phyloP scores from a whole-genome alignment of 2,329 filamentous ascomycete species.

The Pseudogymnoascus sp. region DNA sequence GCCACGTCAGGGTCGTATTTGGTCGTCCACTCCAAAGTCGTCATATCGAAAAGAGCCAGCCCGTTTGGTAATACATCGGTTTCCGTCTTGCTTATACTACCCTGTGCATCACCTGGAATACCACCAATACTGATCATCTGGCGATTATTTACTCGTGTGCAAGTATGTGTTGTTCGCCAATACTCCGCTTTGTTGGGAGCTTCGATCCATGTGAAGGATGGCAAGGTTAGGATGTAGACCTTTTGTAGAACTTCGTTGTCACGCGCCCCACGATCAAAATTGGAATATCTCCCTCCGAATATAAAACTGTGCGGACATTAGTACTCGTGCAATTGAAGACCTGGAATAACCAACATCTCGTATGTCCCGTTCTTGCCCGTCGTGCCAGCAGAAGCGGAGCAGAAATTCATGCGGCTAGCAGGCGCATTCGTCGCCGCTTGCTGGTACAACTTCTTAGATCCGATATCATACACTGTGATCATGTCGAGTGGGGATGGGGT shows the following conservation, averaged over 20 bases:
- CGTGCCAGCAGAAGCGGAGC: neutral
- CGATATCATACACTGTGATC: constrained; percentile 12
- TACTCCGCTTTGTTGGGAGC: neutral
- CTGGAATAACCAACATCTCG: constrained; percentile 12
- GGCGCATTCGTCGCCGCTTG: constrained; percentile 10
- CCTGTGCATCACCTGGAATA: no score
- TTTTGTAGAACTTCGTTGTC: neutral
- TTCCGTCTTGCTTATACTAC: no score
- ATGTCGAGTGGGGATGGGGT: neutral
- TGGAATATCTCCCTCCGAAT: neutral
- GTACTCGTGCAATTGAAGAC: no score
- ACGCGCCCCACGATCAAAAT: no score
- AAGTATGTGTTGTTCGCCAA: no score
- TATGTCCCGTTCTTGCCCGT: neutral
- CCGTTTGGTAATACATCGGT: no score
- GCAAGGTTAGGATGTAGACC: constrained; percentile 18
- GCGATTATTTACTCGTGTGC: no score
- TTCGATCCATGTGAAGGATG: constrained; percentile 18
- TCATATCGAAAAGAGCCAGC: no score
- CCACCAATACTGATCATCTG: no score
- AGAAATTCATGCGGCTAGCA: constrained; percentile 4
- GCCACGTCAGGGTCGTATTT: no score
- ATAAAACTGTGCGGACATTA: neutral
- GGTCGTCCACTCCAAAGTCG: no score
- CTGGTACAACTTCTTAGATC: constrained; percentile 2